phyloP scores from a whole-genome alignment of 148 eudicot genomes.

The Oxyria digyna region DNA sequence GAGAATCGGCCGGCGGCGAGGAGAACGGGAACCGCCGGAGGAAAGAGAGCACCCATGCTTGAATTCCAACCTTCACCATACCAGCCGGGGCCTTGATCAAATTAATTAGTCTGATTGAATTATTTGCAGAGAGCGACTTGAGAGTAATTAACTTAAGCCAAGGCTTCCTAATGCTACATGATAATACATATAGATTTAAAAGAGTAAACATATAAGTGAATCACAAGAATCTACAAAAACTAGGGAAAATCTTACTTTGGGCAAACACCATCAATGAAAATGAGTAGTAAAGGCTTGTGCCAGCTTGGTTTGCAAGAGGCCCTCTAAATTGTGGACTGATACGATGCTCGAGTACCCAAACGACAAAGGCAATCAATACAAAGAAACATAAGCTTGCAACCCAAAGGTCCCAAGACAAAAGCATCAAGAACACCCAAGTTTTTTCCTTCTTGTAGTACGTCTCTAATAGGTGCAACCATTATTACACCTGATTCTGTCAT shows the following conservation, averaged over 20 bases:
- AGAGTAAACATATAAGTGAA: too few relatives aligned
- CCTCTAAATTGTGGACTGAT: slow-evolving; percentile 47
- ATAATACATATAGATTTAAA: background rate
- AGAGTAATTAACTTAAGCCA: too few relatives aligned
- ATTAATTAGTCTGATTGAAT: too few relatives aligned
- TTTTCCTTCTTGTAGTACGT: slow-evolving; percentile 27
- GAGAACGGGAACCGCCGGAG: slow-evolving; percentile 65
- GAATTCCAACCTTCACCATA: too few relatives aligned
- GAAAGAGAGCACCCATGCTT: too few relatives aligned
- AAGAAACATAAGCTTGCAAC: slow-evolving; percentile 36
- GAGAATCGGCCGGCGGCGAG: slow-evolving; percentile 85
- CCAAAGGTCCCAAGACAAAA: slow-evolving; percentile 53
- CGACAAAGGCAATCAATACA: slow-evolving; percentile 52
- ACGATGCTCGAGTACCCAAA: slow-evolving; percentile 69
- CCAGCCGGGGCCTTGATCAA: too few relatives aligned
- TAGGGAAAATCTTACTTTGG: slow-evolving; percentile 35
- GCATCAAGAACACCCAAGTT: slow-evolving; percentile 65
- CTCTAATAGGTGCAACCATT: slow-evolving; percentile 37
- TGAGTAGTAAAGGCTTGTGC: slow-evolving; percentile 58
- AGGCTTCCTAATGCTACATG: too few relatives aligned
- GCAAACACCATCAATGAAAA: slow-evolving; percentile 69
- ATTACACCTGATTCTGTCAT: slow-evolving; percentile 56
- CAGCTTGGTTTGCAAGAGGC: slow-evolving; percentile 41
- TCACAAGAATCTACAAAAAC: too few relatives aligned
- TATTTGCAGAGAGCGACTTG: too few relatives aligned